Evolutionary conservation across 2,329 filamentous ascomycete genomes (phyloP), one percentile per base, ranked within the genome.

Genomic region (Curvularia verruculosa): DNA sequence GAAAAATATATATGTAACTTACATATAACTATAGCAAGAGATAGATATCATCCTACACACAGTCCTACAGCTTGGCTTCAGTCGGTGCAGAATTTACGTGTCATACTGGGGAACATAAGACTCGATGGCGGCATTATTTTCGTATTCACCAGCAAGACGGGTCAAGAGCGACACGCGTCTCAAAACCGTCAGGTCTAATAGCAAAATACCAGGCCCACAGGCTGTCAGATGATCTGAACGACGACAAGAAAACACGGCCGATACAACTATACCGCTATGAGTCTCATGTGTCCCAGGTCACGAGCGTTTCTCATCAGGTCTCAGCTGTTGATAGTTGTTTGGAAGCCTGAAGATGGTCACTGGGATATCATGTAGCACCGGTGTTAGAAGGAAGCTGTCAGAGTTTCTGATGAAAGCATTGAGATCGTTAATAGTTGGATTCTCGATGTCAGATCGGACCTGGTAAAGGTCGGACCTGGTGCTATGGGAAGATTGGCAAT

Each of bases 401-500:
- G 73, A 31, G 81, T 83, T 0, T 82, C 84, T 0, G 85, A 85
- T 29, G 85, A 85, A 5, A 81, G 77, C 1, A 82, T 87, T 63
- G 87, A 87, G 75, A 82, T 87, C 52, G 69, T 87, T 6, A 85
- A 88, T n/a, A n/a, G n/a, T n/a, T n/a, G n/a, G n/a, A n/a, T n/a
- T n/a, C n/a, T n/a, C n/a, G n/a, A n/a, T n/a, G n/a, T n/a, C n/a
- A n/a, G n/a, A n/a, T n/a, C n/a, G n/a, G n/a, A n/a, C n/a, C n/a
- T n/a, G n/a, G n/a, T n/a, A n/a, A n/a, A n/a, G n/a, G n/a, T n/a
- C n/a, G n/a, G n/a, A n/a, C n/a, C n/a, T n/a, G n/a, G 85, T n/a
- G 85, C 85, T 1, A 84, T 88, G 83, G 81, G 86, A 21, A 85
- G 88, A 67, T 75, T 88, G 41, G 85, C n/a, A 88, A 75, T 88